Conservation (phyloP, 768 basidiomycete genomes). For the Amanita muscaria region DNA sequence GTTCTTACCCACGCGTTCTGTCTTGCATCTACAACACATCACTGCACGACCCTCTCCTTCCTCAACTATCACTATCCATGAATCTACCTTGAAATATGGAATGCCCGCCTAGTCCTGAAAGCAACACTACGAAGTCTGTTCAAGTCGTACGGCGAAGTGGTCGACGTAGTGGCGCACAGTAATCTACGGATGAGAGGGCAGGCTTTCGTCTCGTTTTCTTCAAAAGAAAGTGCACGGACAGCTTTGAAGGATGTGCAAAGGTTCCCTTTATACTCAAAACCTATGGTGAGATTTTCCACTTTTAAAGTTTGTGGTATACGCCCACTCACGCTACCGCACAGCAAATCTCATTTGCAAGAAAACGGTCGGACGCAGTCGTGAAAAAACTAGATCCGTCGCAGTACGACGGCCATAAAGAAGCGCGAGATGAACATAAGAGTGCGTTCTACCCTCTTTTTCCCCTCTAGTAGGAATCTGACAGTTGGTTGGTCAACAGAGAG, state of each 20-base stretch:
- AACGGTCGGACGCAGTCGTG: conserved; percentile 86
- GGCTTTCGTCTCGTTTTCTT: conserved; percentile 90
- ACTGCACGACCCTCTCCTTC: too few relatives aligned
- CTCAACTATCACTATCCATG: too few relatives aligned
- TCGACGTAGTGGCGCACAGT: conserved; percentile 91
- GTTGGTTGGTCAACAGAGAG: conserved; percentile 36
- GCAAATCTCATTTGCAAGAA: conserved; percentile 93
- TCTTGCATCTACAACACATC: too few relatives aligned
- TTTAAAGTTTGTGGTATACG: neutral
- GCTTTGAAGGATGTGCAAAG: conserved; percentile 89
- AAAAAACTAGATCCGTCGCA: conserved; percentile 53
- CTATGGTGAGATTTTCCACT: conserved; percentile 58
- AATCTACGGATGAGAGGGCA: conserved; percentile 98
- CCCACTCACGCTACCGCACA: conserved; percentile 22
- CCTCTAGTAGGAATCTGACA: conserved; percentile 4
- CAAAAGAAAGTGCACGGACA: conserved; percentile 72
- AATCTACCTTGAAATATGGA: neutral
- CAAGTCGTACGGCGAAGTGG: conserved; percentile 85
- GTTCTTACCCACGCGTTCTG: neutral
- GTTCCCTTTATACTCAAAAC: conserved; percentile 93
- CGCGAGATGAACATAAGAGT: conserved; percentile 82
- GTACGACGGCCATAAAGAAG: conserved; percentile 69
- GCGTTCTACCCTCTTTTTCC: conserved; percentile 17
- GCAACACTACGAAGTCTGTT: conserved; percentile 82
- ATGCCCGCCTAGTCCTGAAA: conserved; percentile 59